Percentiles rank a stretch among this genome's conserved stretches.
These are phyloP conservation scores for Paramyrothecium sp. DNA, from an alignment of 2,329 filamentous ascomycete genomes.

Conservation along the genomic window DNA sequence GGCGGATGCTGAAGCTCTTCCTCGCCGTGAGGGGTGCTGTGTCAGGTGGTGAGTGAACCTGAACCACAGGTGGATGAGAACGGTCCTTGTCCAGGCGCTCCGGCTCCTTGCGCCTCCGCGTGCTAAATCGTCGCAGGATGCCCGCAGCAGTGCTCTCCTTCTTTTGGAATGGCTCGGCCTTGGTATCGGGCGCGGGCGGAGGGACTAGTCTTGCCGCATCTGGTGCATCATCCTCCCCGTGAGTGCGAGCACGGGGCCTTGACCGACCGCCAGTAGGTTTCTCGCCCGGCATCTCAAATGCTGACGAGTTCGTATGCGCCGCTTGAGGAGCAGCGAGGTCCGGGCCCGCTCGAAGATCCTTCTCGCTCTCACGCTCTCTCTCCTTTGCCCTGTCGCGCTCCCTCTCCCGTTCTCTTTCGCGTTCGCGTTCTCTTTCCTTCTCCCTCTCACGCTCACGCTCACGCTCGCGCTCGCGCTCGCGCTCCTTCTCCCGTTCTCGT, in stretches of 20 bases:
- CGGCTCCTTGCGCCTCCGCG: slow-evolving; percentile 70
- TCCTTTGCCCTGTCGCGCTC: slow-evolving; percentile 26
- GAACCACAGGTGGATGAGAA: slow-evolving; percentile 70
- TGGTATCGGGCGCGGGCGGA: slow-evolving; percentile 47
- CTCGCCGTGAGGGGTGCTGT: slow-evolving; percentile 58
- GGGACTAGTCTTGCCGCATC: slow-evolving; percentile 45
- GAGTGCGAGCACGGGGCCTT: slow-evolving; percentile 82
- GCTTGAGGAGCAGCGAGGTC: slow-evolving; percentile 80
- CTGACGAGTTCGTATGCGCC: slow-evolving; percentile 81
- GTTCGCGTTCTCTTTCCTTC: slow-evolving; percentile 14
- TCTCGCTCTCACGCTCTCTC: slow-evolving; percentile 23
- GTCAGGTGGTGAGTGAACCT: slow-evolving; percentile 76
- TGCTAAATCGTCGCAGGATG: slow-evolving; percentile 86
- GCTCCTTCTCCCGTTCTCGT: slow-evolving; percentile 14
- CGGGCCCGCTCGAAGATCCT: slow-evolving; percentile 54
- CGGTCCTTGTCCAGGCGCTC: slow-evolving; percentile 62
- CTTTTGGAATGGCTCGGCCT: slow-evolving; percentile 61
- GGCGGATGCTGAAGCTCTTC: slow-evolving; percentile 85
- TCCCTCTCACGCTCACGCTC: slow-evolving; percentile 32
- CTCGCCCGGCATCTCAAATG: slow-evolving; percentile 88
- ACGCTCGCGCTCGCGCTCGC: slow-evolving; percentile 27
- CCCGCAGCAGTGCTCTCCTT: slow-evolving; percentile 87
- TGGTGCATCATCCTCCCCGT: slow-evolving; percentile 87
- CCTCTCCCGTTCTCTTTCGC: slow-evolving; percentile 20
- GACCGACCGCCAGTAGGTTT: slow-evolving; percentile 81